Conservation (phyloP, 768 basidiomycete genomes). For the Hirschioporus abietinus region DNA sequence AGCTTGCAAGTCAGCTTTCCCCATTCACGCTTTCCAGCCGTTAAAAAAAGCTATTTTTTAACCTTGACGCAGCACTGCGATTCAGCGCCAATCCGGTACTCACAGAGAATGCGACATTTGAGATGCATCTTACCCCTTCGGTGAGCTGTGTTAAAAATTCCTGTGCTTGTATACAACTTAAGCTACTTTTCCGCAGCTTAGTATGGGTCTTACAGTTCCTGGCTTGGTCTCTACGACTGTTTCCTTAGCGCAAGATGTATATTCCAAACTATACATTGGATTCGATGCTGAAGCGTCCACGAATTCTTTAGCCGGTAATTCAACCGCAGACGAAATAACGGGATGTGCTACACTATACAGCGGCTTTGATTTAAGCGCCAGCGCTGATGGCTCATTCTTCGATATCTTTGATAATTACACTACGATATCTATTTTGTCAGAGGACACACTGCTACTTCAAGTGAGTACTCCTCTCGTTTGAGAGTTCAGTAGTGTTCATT, state of each 20-base stretch:
- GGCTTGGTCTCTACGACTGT: neutral
- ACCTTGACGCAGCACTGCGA: neutral
- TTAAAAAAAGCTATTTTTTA: neutral
- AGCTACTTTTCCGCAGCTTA: neutral
- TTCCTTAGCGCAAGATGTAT: neutral
- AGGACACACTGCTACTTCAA: neutral
- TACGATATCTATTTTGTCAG: neutral
- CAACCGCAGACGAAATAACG: neutral
- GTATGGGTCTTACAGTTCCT: neutral
- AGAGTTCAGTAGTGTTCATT: neutral
- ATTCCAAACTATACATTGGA: neutral
- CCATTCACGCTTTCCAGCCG: neutral
- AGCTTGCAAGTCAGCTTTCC: neutral
- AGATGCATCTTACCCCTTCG: neutral
- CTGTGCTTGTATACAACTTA: neutral
- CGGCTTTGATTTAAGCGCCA: neutral
- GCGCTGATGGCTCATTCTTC: neutral
- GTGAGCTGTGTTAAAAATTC: neutral
- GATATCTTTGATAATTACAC: neutral
- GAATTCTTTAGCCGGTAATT: neutral
- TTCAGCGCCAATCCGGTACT: neutral
- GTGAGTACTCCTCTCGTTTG: neutral
- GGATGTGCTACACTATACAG: neutral
- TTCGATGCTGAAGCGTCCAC: neutral
- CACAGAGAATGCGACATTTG: neutral